Evolutionary conservation across 441 rosid species (phyloP).

Genomic region (Populus trichocarpa): DNA sequence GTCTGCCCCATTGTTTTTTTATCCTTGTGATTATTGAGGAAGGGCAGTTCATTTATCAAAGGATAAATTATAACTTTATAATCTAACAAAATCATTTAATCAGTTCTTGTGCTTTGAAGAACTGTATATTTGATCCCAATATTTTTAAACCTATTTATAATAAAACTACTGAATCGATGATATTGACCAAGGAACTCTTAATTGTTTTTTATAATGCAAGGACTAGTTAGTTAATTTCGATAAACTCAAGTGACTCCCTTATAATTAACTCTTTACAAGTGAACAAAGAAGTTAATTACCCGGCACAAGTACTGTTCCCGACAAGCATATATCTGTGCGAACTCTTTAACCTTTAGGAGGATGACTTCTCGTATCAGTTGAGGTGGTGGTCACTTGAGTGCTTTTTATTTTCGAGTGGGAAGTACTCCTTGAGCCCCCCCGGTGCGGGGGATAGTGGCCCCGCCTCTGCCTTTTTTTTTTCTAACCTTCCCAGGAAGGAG

Average conservation of each 20-base stretch:
- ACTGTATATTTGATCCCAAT: neutral
- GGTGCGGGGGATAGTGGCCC: slow-evolving; percentile 33
- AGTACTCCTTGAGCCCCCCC: slow-evolving; percentile 23
- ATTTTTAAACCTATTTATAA: neutral
- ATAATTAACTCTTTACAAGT: slow-evolving; percentile 10
- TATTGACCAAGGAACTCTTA: too few species aligned
- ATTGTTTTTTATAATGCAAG: too few species aligned
- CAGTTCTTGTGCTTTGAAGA: too few species aligned
- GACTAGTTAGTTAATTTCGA: too few species aligned
- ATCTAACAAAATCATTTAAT: too few species aligned
- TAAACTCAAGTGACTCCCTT: too few species aligned
- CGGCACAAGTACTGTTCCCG: slow-evolving; percentile 22
- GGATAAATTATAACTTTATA: neutral
- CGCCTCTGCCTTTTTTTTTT: slow-evolving; percentile 8
- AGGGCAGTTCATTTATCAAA: neutral
- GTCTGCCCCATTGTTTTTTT: too few species aligned
- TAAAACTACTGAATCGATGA: neutral
- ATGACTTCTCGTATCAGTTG: slow-evolving; percentile 26
- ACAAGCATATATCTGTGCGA: slow-evolving; percentile 17
- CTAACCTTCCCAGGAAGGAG: slow-evolving; percentile 23
- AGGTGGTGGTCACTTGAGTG: slow-evolving; percentile 35
- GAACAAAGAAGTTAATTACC: neutral
- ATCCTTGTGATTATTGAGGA: neutral
- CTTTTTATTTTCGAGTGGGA: slow-evolving; percentile 29
- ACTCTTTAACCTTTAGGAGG: slow-evolving; percentile 27